Evolutionary conservation across 352 stramenopile genomes (phyloP), one percentile per base, ranked within the genome.

Genomic region (Phytophthora megakarya): DNA sequence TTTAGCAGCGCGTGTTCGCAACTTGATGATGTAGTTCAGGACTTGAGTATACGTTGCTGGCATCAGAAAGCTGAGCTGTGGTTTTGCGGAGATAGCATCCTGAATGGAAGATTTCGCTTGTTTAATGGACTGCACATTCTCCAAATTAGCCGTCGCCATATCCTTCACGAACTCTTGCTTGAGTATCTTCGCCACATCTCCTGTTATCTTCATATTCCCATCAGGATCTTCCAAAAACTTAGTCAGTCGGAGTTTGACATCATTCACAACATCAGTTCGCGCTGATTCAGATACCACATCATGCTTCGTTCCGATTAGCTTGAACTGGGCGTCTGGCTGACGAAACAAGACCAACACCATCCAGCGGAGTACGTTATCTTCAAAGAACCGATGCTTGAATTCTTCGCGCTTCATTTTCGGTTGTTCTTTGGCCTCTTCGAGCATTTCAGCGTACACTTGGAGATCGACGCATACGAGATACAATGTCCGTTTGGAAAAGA

Each of bases 401-500:
- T 12, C 16, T 2, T 60, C 3, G 12, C 8, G 9, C 25, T 23
- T 9, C 5, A 39, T 2, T 43, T n/a, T 28, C 10, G n/a, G 12
- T 37, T 2, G 39, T 0, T 8, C 30, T 35, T 12, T 11, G 30
- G 30, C 13, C 2, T 57, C 35, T 10, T 35, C 13, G 0, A 60
- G 18, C 26, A 46, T 52, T 5, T 53, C 6, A 10, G 39, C 19
- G 21, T 66, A 71, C 1, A 3, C 22, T 3, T 42, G 19, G 18
- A 71, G 8, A 18, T 66, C 42, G 5, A 71, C 44, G 21, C 63
- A 71, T 0, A 71, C 0, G 8, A 71, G 25, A 38, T 72, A 68
- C 3, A 53, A 16, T 3, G 49, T 68, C 0, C 52, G 59, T 22
- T 55, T 18, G 2, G 57, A 67, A 19, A 60, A 72, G 22, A 68